Percentiles rank a stretch among this genome's conserved stretches.
phyloP scores from a whole-genome alignment of 2,329 filamentous ascomycete species.

The Thermoascus crustaceus region DNA sequence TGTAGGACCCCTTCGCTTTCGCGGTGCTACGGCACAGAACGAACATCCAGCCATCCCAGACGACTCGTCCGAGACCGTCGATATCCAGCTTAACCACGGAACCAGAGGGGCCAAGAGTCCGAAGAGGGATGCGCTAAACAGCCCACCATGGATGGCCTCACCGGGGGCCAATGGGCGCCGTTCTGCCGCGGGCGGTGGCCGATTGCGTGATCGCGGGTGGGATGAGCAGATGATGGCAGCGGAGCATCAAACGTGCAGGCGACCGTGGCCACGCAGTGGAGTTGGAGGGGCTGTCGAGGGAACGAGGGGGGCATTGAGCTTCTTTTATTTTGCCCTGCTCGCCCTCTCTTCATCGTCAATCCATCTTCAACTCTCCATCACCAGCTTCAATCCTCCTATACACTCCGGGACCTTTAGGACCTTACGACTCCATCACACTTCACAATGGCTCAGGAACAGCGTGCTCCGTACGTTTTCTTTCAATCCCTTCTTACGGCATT shows the following conservation, averaged over 20 bases:
- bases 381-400: conserved; percentile 4
- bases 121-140: conserved; percentile 16
- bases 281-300: conserved; percentile 13
- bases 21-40: no score
- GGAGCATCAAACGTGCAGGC: conserved; percentile 5
- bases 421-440: conserved; percentile 4
- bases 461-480: conserved; percentile 39
- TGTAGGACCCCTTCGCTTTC: no score
- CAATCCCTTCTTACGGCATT: no score
- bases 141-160: conserved; percentile 12
- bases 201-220: conserved; percentile 29
- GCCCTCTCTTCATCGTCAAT: conserved; percentile 2
- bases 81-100: neutral
- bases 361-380: neutral
- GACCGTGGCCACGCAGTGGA: conserved; percentile 2
- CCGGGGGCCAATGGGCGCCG: conserved; percentile 18
- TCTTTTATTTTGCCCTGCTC: conserved; percentile 12
- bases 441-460: conserved; percentile 37
- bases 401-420: no score
- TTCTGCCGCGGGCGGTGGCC: conserved; percentile 22
- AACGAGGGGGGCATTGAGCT: neutral
- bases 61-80: no score
- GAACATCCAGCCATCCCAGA: no score
- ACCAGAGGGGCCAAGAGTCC: neutral
- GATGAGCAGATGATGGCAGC: conserved; percentile 9